Percentiles rank a stretch among this genome's conserved stretches.
Conservation (phyloP, 2,329 filamentous ascomycete genomes). For the Talaromyces piceae region DNA sequence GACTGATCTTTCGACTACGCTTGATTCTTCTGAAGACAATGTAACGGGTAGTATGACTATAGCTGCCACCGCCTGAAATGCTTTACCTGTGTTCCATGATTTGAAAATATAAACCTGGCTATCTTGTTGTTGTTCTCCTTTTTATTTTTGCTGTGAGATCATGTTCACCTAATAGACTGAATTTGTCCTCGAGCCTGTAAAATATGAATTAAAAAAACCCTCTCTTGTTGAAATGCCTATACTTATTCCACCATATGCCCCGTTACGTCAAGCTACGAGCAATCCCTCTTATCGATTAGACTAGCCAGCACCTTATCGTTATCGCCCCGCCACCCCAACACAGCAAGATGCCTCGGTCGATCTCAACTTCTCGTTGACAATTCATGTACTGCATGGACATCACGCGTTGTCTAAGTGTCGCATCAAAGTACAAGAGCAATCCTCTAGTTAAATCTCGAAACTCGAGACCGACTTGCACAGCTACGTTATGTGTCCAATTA, state of each 20-base stretch:
- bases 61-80: no score
- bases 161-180: no score
- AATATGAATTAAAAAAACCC: background rate
- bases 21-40: background rate
- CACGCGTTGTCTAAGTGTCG: background rate
- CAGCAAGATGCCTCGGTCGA: background rate
- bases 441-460: no score
- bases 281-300: background rate
- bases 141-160: no score
- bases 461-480: no score
- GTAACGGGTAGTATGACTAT: no score
- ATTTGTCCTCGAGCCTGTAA: no score
- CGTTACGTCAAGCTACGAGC: background rate
- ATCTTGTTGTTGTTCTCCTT: no score
- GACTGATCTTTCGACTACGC: constrained; percentile 2
- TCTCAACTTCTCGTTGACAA: background rate
- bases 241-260: no score
- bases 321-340: constrained; percentile 8
- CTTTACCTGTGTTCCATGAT: no score
- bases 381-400: background rate
- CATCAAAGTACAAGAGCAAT: background rate
- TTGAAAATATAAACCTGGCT: no score
- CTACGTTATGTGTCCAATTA: background rate
- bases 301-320: constrained; percentile 7
- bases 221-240: no score